Evolutionary conservation across 768 basidiomycete genomes (phyloP), one percentile per base, ranked within the genome.

Genomic region (Podaxis sp.): DNA sequence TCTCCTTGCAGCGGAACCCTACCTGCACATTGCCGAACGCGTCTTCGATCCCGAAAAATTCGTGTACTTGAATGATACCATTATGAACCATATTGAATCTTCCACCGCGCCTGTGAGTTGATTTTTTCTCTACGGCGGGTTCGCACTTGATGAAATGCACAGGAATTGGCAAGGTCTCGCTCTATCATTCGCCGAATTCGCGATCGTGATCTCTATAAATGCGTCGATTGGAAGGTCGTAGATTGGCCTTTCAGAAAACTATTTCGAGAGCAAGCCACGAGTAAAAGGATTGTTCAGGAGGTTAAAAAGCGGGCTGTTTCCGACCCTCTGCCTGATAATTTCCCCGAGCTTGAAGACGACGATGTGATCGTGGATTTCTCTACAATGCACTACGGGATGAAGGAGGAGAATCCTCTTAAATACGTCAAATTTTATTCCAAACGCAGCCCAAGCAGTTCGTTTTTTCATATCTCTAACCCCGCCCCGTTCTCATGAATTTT

Each of bases 371-470:
- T 94, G 22, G 83, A 87, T 55, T 76, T 86, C 13, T 73, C 85
- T 1, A 67, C 71, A n/a, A 80, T 93, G 80, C 93, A 94, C 69
- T 88, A 90, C 67, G 93, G 92, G 2, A 90, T 89, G 85, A 78
- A 82, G 65, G 83, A 85, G 49, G 72, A 77, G 64, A 91, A 90
- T 67, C 93, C 93, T 1, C 69, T 93, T 51, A 82, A 88, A 50
- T 80, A 74, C 15, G 84, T 92, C 58, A 84, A 80, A 69, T 95
- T 93, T 69, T 93, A 92, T 68, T 84, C 86, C 0, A 93, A 93
- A 72, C 75, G 78, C 13, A 77, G 82, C 17, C 84, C 84, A 0
- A 73, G 87, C 61, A 67, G 90, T 92, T 68, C 63, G 80, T 72
- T 3, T 15, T 30, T 59, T 50, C 54, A 17, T 30, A 13, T 20